Evolutionary conservation across 139 green algal genomes (phyloP).

Genomic region (Tetradesmus lagerheimii): DNA sequence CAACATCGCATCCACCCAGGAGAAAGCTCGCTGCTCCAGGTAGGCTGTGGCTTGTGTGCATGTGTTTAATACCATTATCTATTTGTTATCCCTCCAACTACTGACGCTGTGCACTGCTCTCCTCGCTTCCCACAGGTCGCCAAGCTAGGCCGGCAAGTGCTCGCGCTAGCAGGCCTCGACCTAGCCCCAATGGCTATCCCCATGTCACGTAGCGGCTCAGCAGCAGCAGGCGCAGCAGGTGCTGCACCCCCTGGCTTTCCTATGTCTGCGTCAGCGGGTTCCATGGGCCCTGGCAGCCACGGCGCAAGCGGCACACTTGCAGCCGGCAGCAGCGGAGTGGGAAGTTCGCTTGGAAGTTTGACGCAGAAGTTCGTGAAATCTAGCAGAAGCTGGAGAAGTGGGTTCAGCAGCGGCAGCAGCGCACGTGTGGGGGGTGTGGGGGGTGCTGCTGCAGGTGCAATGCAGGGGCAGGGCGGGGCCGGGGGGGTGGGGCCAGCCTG

Average conservation of each 20-base stretch:
- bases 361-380: constrained; percentile 38
- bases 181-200: constrained; percentile 46
- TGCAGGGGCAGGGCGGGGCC: not conserved
- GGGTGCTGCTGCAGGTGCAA: not conserved
- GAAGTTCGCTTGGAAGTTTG: constrained; percentile 30
- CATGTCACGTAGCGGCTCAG: not conserved
- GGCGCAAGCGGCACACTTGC: not conserved
- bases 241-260: not conserved
- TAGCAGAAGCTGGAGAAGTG: constrained; percentile 39
- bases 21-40: too few relatives aligned
- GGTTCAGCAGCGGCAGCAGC: constrained; percentile 24
- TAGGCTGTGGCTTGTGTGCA: not conserved
- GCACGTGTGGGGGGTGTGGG: not conserved
- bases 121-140: constrained; percentile 55
- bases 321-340: not conserved
- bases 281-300: not conserved
- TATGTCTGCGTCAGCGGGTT: not conserved
- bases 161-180: constrained; percentile 72
- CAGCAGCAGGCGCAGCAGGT: constrained; percentile 14
- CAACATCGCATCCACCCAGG: too few relatives aligned
- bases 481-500: not conserved
- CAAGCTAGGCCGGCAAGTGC: constrained; percentile 65
- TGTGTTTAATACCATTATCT: not conserved
- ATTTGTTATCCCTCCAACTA: too few relatives aligned
- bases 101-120: not conserved